Base-by-base conservation (phyloP, 208 protist species). In the Crithidia mellificae region DNA sequence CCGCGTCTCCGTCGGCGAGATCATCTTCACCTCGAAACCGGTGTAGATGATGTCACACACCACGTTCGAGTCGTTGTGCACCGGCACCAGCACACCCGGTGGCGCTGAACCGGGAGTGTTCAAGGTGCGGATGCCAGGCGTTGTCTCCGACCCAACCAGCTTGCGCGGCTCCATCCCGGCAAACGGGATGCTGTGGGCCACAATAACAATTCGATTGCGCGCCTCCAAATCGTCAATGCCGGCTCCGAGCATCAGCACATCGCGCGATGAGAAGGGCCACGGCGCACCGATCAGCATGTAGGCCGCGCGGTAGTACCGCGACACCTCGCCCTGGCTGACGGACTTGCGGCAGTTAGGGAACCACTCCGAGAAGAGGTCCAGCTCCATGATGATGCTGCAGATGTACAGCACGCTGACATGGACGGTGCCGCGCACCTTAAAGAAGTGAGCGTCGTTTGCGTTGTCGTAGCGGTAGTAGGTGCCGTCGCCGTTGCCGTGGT, bases 281-380 rank as follows among this genome's bases (percentile, higher is more conserved):
- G 74, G 78, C 24, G 66, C 72, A 17, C 75, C 50, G 47, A 89
- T 52, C 7, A 84, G 47, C 63, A 92, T 85, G 68, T 83, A 81
- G 7, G 81, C 80, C 7, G 65, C 22, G 34, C 76, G 76, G 47
- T 86, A 77, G 63, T 84, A 88, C 22, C 72, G 70, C 6, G 76
- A 81, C 4, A 84, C 58, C 27, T 88, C 81, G 22, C 73, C 83
- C 24, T 80, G 76, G 34, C 63, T 67, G 47, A 75, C 41, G 0
- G 81, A 74, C 5, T 58, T 58, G 47, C 30, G 9, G 72, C 80
- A 89, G 56, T 83, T 71, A 5, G 77, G 78, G 63, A 86, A 83
- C 78, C 74, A 89, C 59, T 81, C 65, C 38, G 69, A 72, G 72
- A 74, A 89, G 56, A 89, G 73, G 50, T 85, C 73, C 12, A 87